These are phyloP conservation scores for Psophocarpus tetragonolobus DNA, from an alignment of 306 rosid species.

Conservation along the genomic window DNA sequence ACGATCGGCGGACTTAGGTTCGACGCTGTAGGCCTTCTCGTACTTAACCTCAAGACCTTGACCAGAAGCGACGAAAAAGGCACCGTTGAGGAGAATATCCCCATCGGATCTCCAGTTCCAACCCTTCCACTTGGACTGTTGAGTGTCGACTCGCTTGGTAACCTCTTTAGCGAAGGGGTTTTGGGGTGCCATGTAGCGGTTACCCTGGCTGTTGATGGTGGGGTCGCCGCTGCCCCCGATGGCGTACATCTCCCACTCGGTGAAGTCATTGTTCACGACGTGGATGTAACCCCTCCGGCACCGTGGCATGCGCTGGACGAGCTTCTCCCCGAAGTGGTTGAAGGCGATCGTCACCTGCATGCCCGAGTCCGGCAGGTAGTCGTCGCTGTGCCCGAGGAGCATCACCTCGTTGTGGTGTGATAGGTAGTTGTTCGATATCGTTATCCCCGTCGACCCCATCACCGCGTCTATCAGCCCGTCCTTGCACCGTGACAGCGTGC, in stretches of 20 bases:
- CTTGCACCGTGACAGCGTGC: conserved; percentile 80
- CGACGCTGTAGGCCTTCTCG: conserved; percentile 90
- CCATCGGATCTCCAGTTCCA: conserved; percentile 99
- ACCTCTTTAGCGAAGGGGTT: conserved; percentile 86
- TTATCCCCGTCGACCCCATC: conserved; percentile 88
- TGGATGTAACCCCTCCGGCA: conserved; percentile 90
- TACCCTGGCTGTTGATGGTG: conserved; percentile 93
- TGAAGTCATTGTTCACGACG: conserved; percentile 89
- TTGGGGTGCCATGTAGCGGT: conserved; percentile 67
- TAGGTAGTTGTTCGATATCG: conserved; percentile 83
- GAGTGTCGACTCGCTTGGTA: conserved; percentile 77
- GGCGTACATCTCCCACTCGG: conserved; percentile 98
- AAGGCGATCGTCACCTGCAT: conserved; percentile 97
- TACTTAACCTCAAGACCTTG: conserved; percentile 72
- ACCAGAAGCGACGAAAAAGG: conserved; percentile 79
- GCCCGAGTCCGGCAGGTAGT: conserved; percentile 76
- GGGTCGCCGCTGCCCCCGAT: conserved; percentile 92
- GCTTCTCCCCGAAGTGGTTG: conserved; percentile 83
- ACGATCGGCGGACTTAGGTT: conserved; percentile 80
- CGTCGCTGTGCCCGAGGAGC: conserved; percentile 88
- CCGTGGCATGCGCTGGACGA: conserved; percentile 89
- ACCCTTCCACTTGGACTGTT: conserved; percentile 63
- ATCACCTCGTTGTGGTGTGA: conserved; percentile 93
- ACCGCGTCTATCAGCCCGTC: conserved; percentile 87
- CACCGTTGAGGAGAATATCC: conserved; percentile 81